Conservation (phyloP, 2,329 filamentous ascomycete genomes). For the Cryphonectria parasitica region DNA sequence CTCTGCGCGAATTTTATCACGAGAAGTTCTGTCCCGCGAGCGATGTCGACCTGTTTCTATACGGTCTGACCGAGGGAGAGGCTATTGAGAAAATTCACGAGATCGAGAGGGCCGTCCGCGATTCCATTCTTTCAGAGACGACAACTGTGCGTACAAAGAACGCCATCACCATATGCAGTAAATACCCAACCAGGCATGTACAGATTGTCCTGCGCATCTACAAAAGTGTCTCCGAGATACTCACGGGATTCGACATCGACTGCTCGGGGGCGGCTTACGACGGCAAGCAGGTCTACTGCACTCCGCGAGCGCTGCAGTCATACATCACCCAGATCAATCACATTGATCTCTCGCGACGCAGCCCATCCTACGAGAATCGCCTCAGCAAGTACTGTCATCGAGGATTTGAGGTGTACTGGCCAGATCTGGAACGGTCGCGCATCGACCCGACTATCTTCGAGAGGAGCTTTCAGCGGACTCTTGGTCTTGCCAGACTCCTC, state of each 20-base stretch:
- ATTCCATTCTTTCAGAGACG: constrained; percentile 80
- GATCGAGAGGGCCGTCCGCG: constrained; percentile 75
- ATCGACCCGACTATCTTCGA: constrained; percentile 89
- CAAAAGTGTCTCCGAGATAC: constrained; percentile 80
- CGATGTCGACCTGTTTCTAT: constrained; percentile 86
- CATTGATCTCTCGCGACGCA: constrained; percentile 77
- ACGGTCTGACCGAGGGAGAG: constrained; percentile 76
- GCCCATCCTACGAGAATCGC: constrained; percentile 85
- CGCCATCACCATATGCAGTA: constrained; percentile 78
- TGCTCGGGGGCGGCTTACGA: constrained; percentile 82
- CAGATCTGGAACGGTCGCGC: constrained; percentile 71
- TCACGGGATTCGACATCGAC: constrained; percentile 88
- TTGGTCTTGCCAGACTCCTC: constrained; percentile 77
- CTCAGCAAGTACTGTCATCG: constrained; percentile 84
- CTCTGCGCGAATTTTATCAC: constrained; percentile 76
- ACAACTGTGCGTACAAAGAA: constrained; percentile 86
- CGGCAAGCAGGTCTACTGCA: constrained; percentile 77
- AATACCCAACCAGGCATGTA: constrained; percentile 82
- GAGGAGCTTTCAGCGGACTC: constrained; percentile 73
- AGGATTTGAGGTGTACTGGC: constrained; percentile 84
- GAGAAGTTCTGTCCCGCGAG: constrained; percentile 80
- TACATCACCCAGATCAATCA: constrained; percentile 84
- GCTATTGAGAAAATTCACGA: constrained; percentile 83
- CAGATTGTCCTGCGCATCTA: constrained; percentile 85
- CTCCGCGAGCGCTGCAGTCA: constrained; percentile 75